phyloP scores from a whole-genome alignment of 2,329 filamentous ascomycete species.

The Balansia obtecta region DNA sequence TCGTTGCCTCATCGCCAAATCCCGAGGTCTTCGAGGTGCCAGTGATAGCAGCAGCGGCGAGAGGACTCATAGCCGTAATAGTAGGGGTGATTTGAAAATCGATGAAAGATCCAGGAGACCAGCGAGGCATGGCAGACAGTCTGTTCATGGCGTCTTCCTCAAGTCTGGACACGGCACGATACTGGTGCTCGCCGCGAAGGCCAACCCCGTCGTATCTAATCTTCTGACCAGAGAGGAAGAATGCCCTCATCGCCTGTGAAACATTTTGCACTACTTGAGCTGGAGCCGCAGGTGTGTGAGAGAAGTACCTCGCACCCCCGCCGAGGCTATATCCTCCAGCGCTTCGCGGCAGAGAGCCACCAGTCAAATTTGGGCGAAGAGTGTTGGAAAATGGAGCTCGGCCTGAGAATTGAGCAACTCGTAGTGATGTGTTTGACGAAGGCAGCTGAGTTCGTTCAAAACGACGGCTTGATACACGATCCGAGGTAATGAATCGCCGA shows the following conservation, averaged over 20 bases:
- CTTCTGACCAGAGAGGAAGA: slow-evolving; percentile 83
- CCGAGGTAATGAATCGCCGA: slow-evolving; percentile 39
- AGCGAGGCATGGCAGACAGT: slow-evolving; percentile 45
- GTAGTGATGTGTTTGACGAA: slow-evolving; percentile 34
- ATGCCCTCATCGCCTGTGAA: slow-evolving; percentile 83
- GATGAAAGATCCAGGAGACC: slow-evolving; percentile 63
- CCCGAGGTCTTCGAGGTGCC: slow-evolving; percentile 30
- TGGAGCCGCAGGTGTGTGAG: slow-evolving; percentile 70
- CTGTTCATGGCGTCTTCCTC: slow-evolving; percentile 62
- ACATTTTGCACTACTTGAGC: slow-evolving; percentile 92
- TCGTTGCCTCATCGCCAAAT: slow-evolving; percentile 25
- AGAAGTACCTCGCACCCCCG: slow-evolving; percentile 78
- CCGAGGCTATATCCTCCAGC: slow-evolving; percentile 75
- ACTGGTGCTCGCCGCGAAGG: slow-evolving; percentile 62
- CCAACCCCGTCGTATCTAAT: slow-evolving; percentile 73
- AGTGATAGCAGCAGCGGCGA: slow-evolving; percentile 44
- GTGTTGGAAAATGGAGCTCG: slow-evolving; percentile 79
- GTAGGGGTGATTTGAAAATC: slow-evolving; percentile 84
- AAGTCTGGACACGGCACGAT: slow-evolving; percentile 61
- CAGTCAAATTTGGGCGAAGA: slow-evolving; percentile 83
- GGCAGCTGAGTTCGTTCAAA: slow-evolving; percentile 38
- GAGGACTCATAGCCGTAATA: slow-evolving; percentile 72
- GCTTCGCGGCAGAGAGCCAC: slow-evolving; percentile 70
- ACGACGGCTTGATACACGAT: slow-evolving; percentile 18
- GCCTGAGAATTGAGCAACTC: slow-evolving; percentile 50